Evolutionary conservation across 805 yeast species (phyloP).

Genomic region (Metschnikowia bowlesiae): DNA sequence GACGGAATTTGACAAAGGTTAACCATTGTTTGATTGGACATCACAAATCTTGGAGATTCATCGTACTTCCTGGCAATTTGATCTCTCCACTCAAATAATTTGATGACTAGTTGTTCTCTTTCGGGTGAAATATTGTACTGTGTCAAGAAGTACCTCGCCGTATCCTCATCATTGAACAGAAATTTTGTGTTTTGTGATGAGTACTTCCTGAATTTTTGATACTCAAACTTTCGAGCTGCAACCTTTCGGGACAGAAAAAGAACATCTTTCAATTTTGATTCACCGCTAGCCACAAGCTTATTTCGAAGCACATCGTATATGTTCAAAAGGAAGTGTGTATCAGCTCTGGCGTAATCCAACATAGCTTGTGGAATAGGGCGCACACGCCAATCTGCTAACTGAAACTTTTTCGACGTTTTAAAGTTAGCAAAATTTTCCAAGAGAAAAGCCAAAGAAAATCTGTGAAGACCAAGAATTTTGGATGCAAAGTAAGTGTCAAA

Average conservation of each 20-base stretch:
- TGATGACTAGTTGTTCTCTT: constrained; percentile 52
- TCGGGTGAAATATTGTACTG: constrained; percentile 61
- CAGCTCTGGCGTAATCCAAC: constrained; percentile 86
- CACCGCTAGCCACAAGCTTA: constrained; percentile 41
- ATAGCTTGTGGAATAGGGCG: constrained; percentile 77
- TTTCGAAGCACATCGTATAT: constrained; percentile 74
- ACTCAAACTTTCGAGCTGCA: constrained; percentile 78
- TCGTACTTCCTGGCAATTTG: constrained; percentile 65
- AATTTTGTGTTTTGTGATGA: constrained; percentile 20
- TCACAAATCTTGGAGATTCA: constrained; percentile 77
- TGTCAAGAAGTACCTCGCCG: constrained; percentile 48
- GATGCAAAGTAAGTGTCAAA: constrained; percentile 95
- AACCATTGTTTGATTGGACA: constrained; percentile 76
- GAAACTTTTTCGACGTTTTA: constrained; percentile 89
- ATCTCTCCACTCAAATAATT: constrained; percentile 82
- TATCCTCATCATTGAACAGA: constrained; percentile 44
- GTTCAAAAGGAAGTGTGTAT: constrained; percentile 84
- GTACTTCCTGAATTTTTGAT: constrained; percentile 57
- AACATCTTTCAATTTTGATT: constrained; percentile 53
- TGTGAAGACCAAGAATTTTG: constrained; percentile 70
- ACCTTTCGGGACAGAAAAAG: constrained; percentile 72
- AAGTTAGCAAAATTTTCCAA: constrained; percentile 77
- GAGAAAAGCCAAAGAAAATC: constrained; percentile 77
- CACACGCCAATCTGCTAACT: constrained; percentile 93
- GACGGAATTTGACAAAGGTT: constrained; percentile 48